These are phyloP conservation scores for Talaromyces trachyspermus DNA, from an alignment of 495 filamentous ascomycete genomes.

Conservation along the genomic window DNA sequence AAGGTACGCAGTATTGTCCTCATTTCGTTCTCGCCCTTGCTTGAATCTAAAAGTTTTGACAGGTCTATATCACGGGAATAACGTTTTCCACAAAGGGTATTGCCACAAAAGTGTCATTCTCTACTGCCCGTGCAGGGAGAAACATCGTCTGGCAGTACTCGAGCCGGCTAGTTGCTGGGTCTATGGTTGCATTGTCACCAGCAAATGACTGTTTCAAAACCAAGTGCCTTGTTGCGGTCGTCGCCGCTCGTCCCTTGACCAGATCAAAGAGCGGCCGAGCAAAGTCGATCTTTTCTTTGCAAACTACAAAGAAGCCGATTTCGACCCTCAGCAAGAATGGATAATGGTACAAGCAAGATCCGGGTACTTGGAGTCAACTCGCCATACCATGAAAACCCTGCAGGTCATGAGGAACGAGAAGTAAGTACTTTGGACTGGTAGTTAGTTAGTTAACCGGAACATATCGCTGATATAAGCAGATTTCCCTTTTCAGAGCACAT, in stretches of 20 bases:
- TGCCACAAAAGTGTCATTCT: constrained; percentile 64
- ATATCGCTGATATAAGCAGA: constrained; percentile 27
- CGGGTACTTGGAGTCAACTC: constrained; percentile 67
- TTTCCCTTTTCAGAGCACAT: constrained; percentile 59
- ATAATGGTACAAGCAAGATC: constrained; percentile 69
- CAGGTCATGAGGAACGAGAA: constrained; percentile 59
- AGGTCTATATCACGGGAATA: constrained; percentile 62
- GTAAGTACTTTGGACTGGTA: constrained; percentile 33
- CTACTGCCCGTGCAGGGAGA: constrained; percentile 55
- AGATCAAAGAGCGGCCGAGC: constrained; percentile 56
- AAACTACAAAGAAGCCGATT: constrained; percentile 46
- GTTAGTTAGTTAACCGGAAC: constrained; percentile 32
- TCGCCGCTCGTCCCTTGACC: constrained; percentile 64
- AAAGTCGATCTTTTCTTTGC: constrained; percentile 73
- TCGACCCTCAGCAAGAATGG: constrained; percentile 65
- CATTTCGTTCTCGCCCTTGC: constrained; percentile 1
- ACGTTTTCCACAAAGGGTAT: constrained; percentile 56
- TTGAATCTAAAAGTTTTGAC: constrained; percentile 1
- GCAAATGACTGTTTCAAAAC: constrained; percentile 54
- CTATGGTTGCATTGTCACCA: constrained; percentile 63
- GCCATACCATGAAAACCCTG: constrained; percentile 64
- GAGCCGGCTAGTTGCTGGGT: constrained; percentile 61
- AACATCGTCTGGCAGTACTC: constrained; percentile 73
- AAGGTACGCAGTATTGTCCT: constrained; percentile 38
- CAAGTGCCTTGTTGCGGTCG: constrained; percentile 61